Evolutionary conservation across 805 yeast genomes (phyloP), one percentile per base, ranked within the genome.

Genomic region (Millerago galiae): DNA sequence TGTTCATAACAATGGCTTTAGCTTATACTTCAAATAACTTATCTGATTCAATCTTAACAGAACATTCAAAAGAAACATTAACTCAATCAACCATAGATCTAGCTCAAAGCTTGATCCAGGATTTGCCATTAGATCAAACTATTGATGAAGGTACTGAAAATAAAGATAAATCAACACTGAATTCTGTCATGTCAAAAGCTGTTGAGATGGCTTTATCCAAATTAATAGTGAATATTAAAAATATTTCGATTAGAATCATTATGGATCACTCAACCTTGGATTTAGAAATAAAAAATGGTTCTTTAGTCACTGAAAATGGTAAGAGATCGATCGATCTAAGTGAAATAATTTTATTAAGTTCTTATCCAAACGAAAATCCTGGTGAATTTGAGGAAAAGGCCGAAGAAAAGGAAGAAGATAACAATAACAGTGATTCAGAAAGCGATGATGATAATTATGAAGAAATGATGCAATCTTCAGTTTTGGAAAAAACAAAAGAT

Each of bases 51-150:
- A 33, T 41, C 14, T 29, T 38, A 10, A 42, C 57, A 30, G 62
- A 60, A 17, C 65, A 57, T 33, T 52, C 58, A 2, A 67, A 65
- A 44, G 76, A 76, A 43, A 77, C 80, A 43, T 60, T 85, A 43
- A 79, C 85, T 0, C 83, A 79, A 52, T 83, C 93, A 44, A 81
- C 91, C 0, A 80, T 81, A 17, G 87, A 83, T 51, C 67, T 88
- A 42, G 88, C 93, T 3, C 74, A 72, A 48, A 67, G 73, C 11
- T 56, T 70, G 57, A 53, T 15, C 55, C 47, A 7, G 56, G 49
- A 2, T 38, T 43, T 18, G 7, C 32, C 48, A 2, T 42, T 43
- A 4, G 31, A 28, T 10, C 47, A 53, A 21, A 48, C 44, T 28
- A 18, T 60, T 38, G 55, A 61, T 41, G 41, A 37, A 26, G 45